phyloP scores from a whole-genome alignment of 495 filamentous ascomycete species.

The Evernia prunastri region DNA sequence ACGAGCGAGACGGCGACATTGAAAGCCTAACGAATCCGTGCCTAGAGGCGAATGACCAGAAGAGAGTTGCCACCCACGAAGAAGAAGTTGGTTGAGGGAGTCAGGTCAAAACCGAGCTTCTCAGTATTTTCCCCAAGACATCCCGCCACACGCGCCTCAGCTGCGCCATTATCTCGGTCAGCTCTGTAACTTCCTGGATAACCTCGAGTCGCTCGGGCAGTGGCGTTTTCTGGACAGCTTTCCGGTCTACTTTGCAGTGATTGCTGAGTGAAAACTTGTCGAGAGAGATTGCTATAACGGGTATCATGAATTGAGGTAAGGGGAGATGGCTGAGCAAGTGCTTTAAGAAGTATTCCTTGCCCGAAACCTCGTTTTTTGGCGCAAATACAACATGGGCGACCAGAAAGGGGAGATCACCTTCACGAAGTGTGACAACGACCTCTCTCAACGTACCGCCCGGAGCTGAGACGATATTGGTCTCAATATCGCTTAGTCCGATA shows the following conservation, averaged over 20 bases:
- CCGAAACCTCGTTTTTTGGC: constrained; percentile 17
- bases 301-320: too few relatives aligned
- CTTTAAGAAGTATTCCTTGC: constrained; percentile 15
- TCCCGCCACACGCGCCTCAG: constrained; percentile 31
- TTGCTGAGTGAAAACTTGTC: too few relatives aligned
- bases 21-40: constrained; percentile 27
- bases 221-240: too few relatives aligned
- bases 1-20: constrained; percentile 27
- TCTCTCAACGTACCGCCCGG: too few relatives aligned
- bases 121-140: constrained; percentile 24
- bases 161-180: constrained; percentile 25
- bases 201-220: too few relatives aligned
- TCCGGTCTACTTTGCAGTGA: too few relatives aligned
- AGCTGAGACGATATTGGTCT: too few relatives aligned
- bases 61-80: constrained; percentile 17
- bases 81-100: constrained; percentile 24
- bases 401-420: too few relatives aligned
- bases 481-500: constrained; percentile 31
- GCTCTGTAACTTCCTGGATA: constrained; percentile 22
- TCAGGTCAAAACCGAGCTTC: constrained; percentile 1
- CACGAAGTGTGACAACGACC: too few relatives aligned
- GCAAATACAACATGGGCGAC: too few relatives aligned
- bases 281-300: too few relatives aligned
- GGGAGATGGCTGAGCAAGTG: too few relatives aligned
- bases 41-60: constrained; percentile 28